A percentile compares a stretch with the other conserved stretches of the same genome.
These are phyloP conservation scores for Annulohypoxylon stygium DNA, from an alignment of 495 filamentous ascomycete species.

Conservation along the genomic window DNA sequence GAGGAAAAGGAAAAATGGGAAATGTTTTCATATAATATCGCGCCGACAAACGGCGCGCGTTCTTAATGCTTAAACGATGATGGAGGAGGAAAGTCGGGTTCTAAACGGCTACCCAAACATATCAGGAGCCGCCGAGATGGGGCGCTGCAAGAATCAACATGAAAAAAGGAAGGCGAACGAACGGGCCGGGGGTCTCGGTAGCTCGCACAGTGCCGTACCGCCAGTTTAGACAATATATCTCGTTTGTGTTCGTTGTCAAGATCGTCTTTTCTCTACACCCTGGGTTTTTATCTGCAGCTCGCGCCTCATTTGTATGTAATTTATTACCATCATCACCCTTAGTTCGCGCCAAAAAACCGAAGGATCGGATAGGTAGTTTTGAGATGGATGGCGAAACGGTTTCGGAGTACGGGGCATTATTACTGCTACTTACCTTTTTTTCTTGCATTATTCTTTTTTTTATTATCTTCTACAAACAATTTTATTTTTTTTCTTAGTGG, in stretches of 20 bases:
- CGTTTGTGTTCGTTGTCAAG: conserved; percentile 33
- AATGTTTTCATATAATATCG: conserved; percentile 31
- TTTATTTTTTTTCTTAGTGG: conserved; percentile 29
- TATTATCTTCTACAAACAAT: conserved; percentile 1
- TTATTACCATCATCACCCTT: not conserved
- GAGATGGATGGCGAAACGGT: not conserved
- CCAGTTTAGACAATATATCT: conserved; percentile 48
- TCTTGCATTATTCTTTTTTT: conserved; percentile 23
- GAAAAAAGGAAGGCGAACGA: conserved; percentile 30
- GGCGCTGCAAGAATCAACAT: conserved; percentile 18
- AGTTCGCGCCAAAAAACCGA: not conserved
- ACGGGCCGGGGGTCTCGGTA: conserved; percentile 38
- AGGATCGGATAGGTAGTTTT: conserved; percentile 1
- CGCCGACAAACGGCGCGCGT: conserved; percentile 16
- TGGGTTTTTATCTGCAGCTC: conserved; percentile 20
- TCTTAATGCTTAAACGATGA: conserved; percentile 22
- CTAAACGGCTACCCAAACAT: not conserved
- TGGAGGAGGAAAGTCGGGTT: not conserved
- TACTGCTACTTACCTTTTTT: conserved; percentile 12
- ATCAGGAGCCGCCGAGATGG: conserved; percentile 17
- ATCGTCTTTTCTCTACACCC: not conserved
- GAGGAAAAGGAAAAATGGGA: conserved; percentile 3
- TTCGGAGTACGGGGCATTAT: conserved; percentile 7
- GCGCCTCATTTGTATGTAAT: conserved; percentile 32
- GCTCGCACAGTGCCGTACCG: conserved; percentile 47